phyloP scores from a whole-genome alignment of 805 yeast species.

The Candida stauntonica region DNA sequence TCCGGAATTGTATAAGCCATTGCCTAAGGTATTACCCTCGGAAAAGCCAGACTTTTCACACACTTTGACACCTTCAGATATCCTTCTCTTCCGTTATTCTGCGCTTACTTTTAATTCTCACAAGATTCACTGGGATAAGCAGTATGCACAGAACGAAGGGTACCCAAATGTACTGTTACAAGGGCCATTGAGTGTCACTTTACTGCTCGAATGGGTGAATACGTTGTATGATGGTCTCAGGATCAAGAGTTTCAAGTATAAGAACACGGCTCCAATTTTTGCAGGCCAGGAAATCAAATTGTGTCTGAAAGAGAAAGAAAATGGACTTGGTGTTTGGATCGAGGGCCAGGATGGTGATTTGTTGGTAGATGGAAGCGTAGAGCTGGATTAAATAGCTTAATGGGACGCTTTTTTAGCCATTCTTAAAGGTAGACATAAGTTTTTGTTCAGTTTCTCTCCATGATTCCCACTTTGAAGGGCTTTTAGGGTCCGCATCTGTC shows the following conservation, averaged over 20 bases:
- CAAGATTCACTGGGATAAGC: slow-evolving; percentile 67
- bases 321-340: slow-evolving; percentile 20
- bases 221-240: slow-evolving; percentile 13
- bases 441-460: slow-evolving; percentile 42
- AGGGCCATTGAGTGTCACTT: slow-evolving; percentile 73
- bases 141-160: slow-evolving; percentile 54
- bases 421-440: slow-evolving; percentile 9
- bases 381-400: neutral
- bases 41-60: slow-evolving; percentile 24
- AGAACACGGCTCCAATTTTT: slow-evolving; percentile 40
- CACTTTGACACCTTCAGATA: slow-evolving; percentile 34
- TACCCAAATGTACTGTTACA: slow-evolving; percentile 64
- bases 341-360: slow-evolving; percentile 12
- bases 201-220: slow-evolving; percentile 50
- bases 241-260: slow-evolving; percentile 35
- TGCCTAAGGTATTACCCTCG: neutral
- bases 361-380: slow-evolving; percentile 11
- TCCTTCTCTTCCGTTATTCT: slow-evolving; percentile 58
- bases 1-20: slow-evolving; percentile 27
- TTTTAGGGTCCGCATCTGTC: slow-evolving; percentile 53
- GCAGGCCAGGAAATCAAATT: slow-evolving; percentile 29
- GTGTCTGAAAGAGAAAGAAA: slow-evolving; percentile 12
- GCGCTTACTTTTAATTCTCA: slow-evolving; percentile 82
- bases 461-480: slow-evolving; percentile 39
- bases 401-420: neutral